Percentiles rank a stretch among this genome's conserved stretches.
phyloP scores from a whole-genome alignment of 345 rosid species.

The Eutrema heterophyllum region DNA sequence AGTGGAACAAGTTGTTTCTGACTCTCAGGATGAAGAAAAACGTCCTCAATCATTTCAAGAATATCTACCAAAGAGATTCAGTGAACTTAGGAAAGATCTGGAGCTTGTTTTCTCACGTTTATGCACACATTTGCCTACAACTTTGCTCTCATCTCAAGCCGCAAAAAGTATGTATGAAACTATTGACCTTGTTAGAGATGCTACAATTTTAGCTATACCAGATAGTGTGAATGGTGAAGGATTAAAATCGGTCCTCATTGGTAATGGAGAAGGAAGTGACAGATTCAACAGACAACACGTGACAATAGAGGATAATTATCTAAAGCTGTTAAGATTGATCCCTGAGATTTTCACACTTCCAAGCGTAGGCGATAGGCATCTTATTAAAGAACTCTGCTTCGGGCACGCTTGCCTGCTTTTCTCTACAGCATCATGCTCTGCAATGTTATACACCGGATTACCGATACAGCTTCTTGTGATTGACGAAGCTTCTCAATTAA shows the following conservation, averaged over 20 bases:
- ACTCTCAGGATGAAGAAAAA: neutral
- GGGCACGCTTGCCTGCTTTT: constrained; percentile 35
- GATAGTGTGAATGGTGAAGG: constrained; percentile 1
- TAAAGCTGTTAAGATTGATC: constrained; percentile 13
- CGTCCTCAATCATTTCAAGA: constrained; percentile 11
- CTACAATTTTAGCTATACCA: constrained; percentile 9
- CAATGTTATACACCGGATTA: constrained; percentile 15
- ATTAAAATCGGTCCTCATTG: neutral
- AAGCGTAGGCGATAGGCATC: neutral
- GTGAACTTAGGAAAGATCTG: neutral
- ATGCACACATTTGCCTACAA: constrained; percentile 37
- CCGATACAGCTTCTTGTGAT: constrained; percentile 38
- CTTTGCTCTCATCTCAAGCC: constrained; percentile 21
- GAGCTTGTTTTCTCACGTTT: constrained; percentile 24
- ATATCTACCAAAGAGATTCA: constrained; percentile 26
- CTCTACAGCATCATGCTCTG: constrained; percentile 44
- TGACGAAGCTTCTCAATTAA: constrained; percentile 52
- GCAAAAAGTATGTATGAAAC: constrained; percentile 29
- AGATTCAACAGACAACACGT: neutral
- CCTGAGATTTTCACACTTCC: constrained; percentile 5
- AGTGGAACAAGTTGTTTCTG: neutral
- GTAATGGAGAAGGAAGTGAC: neutral
- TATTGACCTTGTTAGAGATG: constrained; percentile 18
- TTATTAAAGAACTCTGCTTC: constrained; percentile 29
- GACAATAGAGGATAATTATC: constrained; percentile 6